These are phyloP conservation scores for Nothomitra cinnamomea DNA, from an alignment of 2,329 filamentous ascomycete genomes.

Conservation along the genomic window DNA sequence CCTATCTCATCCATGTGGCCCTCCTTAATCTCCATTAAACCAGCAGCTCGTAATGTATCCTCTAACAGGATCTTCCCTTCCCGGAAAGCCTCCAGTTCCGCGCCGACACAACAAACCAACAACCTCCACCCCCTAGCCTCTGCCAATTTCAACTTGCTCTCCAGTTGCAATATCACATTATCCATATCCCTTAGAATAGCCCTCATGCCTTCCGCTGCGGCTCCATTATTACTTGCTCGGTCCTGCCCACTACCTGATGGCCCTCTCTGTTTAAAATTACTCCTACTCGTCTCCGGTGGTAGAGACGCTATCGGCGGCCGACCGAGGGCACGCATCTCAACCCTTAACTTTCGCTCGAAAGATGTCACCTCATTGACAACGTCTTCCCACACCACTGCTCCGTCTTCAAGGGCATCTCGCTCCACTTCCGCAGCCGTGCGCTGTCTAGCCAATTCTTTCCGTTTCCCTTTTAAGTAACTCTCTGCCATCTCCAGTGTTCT, in stretches of 20 bases:
- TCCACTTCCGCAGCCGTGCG: conserved; percentile 33
- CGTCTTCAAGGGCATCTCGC: conserved; percentile 39
- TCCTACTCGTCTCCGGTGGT: conserved; percentile 1
- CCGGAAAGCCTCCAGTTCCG: conserved; percentile 39
- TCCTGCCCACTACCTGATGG: conserved; percentile 7
- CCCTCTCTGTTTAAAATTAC: conserved; percentile 7
- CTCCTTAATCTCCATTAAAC: not conserved
- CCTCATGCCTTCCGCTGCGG: conserved; percentile 14
- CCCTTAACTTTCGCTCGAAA: conserved; percentile 32
- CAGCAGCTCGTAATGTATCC: not conserved
- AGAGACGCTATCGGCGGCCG: conserved; percentile 6
- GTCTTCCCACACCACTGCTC: conserved; percentile 39
- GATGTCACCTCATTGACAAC: conserved; percentile 32
- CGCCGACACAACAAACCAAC: conserved; percentile 42
- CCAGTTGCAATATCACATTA: conserved; percentile 27
- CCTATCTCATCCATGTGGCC: not conserved
- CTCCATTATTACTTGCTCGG: too few species aligned
- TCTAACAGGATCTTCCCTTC: conserved; percentile 24
- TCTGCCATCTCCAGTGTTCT: conserved; percentile 42
- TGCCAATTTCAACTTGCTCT: conserved; percentile 32
- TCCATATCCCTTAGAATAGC: conserved; percentile 29
- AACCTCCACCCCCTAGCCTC: conserved; percentile 40
- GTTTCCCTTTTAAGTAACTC: conserved; percentile 37
- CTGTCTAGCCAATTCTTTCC: conserved; percentile 25
- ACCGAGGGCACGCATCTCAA: conserved; percentile 21